Conservation (phyloP, 2,329 filamentous ascomycete genomes). For the Fusarium sacchari region DNA sequence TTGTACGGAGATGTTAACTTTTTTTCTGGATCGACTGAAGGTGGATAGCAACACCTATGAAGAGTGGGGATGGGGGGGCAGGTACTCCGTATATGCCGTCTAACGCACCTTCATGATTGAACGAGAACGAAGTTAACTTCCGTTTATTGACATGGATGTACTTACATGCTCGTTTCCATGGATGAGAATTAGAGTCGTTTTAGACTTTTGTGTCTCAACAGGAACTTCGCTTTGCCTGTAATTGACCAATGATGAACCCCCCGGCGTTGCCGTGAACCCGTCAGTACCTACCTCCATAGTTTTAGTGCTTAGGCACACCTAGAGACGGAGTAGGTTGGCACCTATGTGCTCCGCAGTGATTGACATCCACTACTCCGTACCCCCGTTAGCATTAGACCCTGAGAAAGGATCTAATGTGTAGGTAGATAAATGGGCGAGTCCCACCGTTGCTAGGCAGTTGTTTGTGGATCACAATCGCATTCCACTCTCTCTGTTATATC, state of each 20-base stretch:
- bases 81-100: neutral
- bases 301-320: neutral
- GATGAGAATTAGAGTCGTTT: neutral
- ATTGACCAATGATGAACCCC: neutral
- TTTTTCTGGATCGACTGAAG: conserved; percentile 15
- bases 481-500: conserved; percentile 7
- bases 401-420: neutral
- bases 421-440: conserved; percentile 21
- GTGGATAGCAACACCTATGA: neutral
- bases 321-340: neutral
- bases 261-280: neutral
- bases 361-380: neutral
- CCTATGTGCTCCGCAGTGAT: neutral
- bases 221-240: neutral
- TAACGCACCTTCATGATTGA: neutral
- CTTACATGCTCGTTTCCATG: neutral
- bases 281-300: neutral
- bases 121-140: neutral
- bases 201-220: neutral
- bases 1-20: conserved; percentile 16
- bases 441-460: conserved; percentile 24
- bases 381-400: neutral
- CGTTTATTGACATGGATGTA: neutral
- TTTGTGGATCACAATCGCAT: conserved; percentile 25
- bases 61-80: conserved; percentile 1